These are phyloP conservation scores for Fusarium buharicum DNA, from an alignment of 2,329 filamentous ascomycete genomes.

Conservation along the genomic window DNA sequence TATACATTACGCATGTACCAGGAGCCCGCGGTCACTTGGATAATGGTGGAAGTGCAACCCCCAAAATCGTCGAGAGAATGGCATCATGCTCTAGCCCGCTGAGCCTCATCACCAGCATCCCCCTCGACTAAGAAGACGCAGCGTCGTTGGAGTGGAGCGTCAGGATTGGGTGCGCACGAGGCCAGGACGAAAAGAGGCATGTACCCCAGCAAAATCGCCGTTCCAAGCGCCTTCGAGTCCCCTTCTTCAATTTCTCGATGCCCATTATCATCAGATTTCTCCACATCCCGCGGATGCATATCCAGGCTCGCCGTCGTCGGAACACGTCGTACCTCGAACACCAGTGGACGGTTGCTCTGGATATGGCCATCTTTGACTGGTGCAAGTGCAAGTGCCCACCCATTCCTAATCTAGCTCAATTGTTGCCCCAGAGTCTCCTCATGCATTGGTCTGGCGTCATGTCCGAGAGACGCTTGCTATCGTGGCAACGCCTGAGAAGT, in stretches of 20 bases:
- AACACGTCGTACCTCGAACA: constrained; percentile 43
- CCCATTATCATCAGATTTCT: constrained; percentile 39
- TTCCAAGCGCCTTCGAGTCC: constrained; percentile 26
- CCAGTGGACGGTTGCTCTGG: constrained; percentile 36
- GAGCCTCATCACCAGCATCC: constrained; percentile 34
- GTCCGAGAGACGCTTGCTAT: constrained; percentile 49
- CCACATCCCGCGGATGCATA: constrained; percentile 42
- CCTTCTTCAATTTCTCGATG: constrained; percentile 17
- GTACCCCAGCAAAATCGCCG: constrained; percentile 39
- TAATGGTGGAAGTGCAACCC: constrained; percentile 15
- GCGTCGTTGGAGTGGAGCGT: constrained; percentile 24
- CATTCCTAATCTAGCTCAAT: constrained; percentile 44
- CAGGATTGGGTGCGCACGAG: constrained; percentile 19
- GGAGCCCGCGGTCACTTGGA: neutral
- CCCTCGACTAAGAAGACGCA: constrained; percentile 10
- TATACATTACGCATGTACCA: constrained; percentile 28
- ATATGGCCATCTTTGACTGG: constrained; percentile 27
- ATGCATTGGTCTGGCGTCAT: constrained; percentile 44
- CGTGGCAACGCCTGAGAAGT: constrained; percentile 54
- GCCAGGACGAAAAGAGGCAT: constrained; percentile 24
- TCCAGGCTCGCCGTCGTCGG: constrained; percentile 38
- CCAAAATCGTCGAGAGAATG: constrained; percentile 18
- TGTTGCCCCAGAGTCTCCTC: constrained; percentile 34
- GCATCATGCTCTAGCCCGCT: constrained; percentile 31
- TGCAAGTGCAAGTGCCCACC: constrained; percentile 50